These are phyloP conservation scores for Salvia hispanica DNA, from an alignment of 257 asterid genomes.

Conservation along the genomic window DNA sequence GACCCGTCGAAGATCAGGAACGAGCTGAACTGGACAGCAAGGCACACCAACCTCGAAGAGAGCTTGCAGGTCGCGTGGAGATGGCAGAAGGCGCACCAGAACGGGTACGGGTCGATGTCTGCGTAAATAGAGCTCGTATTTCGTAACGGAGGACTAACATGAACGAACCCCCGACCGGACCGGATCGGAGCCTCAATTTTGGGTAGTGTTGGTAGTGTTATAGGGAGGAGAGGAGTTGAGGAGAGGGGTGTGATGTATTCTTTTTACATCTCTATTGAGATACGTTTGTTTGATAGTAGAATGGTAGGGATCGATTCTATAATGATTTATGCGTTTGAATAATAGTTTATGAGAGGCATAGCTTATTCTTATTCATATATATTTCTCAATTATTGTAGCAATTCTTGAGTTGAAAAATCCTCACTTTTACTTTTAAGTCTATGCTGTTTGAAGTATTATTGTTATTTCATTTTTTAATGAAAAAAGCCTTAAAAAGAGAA, in stretches of 20 bases:
- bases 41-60: conserved; percentile 62
- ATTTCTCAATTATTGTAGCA: conserved; percentile 8
- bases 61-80: conserved; percentile 88
- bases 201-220: conserved; percentile 8
- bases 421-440: background rate
- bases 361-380: conserved; percentile 13
- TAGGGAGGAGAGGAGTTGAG: conserved; percentile 29
- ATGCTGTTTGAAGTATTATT: no score
- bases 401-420: conserved; percentile 11
- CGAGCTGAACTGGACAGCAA: conserved; percentile 89
- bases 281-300: conserved; percentile 19
- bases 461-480: no score
- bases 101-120: conserved; percentile 62
- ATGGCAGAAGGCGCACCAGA: conserved; percentile 84
- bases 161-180: conserved; percentile 16
- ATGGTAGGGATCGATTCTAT: conserved; percentile 27
- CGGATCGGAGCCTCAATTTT: conserved; percentile 21
- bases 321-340: conserved; percentile 25
- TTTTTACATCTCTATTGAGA: conserved; percentile 36
- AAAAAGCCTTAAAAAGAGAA: background rate
- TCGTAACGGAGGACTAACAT: conserved; percentile 40
- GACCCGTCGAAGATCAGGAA: conserved; percentile 71
- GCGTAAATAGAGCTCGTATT: conserved; percentile 37
- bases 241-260: conserved; percentile 35
- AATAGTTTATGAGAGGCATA: conserved; percentile 37